Conservation (phyloP, 2,329 filamentous ascomycete genomes). For the Penicillium fuscoglaucum region DNA sequence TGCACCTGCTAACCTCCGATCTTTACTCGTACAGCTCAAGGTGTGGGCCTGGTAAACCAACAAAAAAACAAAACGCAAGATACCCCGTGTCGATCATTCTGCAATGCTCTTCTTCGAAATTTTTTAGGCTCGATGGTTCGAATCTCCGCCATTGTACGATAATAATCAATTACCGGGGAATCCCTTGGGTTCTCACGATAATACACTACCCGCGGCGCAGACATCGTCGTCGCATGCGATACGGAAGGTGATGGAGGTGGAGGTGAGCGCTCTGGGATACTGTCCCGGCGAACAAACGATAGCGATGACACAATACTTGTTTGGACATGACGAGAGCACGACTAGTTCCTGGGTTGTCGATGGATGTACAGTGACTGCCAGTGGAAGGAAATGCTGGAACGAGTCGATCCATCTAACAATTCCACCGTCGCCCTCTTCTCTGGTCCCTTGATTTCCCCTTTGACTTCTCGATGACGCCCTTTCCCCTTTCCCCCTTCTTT, state of each 20-base stretch:
- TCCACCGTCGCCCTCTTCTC: slow-evolving; percentile 11
- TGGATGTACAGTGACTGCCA: slow-evolving; percentile 17
- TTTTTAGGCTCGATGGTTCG: slow-evolving; percentile 35
- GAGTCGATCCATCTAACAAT: slow-evolving; percentile 8
- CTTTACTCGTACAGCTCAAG: slow-evolving; percentile 63
- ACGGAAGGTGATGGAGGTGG: slow-evolving; percentile 25
- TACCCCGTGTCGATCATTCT: slow-evolving; percentile 40
- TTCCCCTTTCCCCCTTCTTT: slow-evolving; percentile 28
- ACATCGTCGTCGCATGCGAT: slow-evolving; percentile 26
- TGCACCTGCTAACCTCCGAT: slow-evolving; percentile 8
- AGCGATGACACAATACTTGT: slow-evolving; percentile 28
- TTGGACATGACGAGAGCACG: slow-evolving; percentile 25
- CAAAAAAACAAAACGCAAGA: slow-evolving; percentile 31
- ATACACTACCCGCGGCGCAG: slow-evolving; percentile 30
- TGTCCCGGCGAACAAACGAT: slow-evolving; percentile 28
- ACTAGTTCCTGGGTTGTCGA: slow-evolving; percentile 10
- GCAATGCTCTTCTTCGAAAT: slow-evolving; percentile 40
- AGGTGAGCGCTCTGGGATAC: slow-evolving; percentile 19
- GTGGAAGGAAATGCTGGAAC: slow-evolving; percentile 5
- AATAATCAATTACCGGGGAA: slow-evolving; percentile 43
- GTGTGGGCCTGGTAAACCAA: slow-evolving; percentile 74
- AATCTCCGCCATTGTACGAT: slow-evolving; percentile 47
- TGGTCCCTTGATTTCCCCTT: slow-evolving; percentile 15
- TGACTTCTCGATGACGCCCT: slow-evolving; percentile 25
- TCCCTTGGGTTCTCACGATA: slow-evolving; percentile 30